These are phyloP conservation scores for Aureobasidium sp. DNA, from an alignment of 2,329 filamentous ascomycete species.

Conservation along the genomic window DNA sequence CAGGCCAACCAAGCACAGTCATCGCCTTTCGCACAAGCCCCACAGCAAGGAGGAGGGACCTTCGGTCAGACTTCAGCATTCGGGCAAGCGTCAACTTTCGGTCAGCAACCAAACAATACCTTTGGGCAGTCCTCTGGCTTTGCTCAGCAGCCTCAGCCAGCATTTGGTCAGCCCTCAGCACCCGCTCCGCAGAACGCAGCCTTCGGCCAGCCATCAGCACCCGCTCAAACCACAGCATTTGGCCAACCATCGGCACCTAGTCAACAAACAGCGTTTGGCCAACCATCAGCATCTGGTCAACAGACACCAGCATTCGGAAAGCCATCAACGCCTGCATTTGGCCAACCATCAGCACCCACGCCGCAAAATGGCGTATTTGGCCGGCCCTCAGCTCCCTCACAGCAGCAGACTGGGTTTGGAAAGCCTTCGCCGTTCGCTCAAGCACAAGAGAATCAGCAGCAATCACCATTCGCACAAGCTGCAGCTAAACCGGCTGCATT, in stretches of 20 bases:
- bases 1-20: conserved; percentile 11
- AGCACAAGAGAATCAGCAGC: conserved; percentile 14
- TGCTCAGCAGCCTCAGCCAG: conserved; percentile 17
- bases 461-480: conserved; percentile 18
- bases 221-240: conserved; percentile 18
- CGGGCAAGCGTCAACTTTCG: conserved; percentile 23
- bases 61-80: not conserved
- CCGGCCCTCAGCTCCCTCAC: conserved; percentile 22
- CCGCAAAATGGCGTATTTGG: conserved; percentile 21
- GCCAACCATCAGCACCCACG: not conserved
- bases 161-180: conserved; percentile 26
- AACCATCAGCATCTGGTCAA: not conserved
- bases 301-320: conserved; percentile 15
- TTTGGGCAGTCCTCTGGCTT: conserved; percentile 22
- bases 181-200: conserved; percentile 15
- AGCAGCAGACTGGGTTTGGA: conserved; percentile 17
- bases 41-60: not conserved
- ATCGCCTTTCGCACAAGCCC: not conserved
- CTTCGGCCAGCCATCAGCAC: conserved; percentile 25
- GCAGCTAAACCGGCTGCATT: conserved; percentile 14
- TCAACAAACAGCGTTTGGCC: conserved; percentile 2
- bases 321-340: conserved; percentile 16
- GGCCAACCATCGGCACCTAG: conserved; percentile 19
- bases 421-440: conserved; percentile 12
- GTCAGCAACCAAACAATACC: conserved; percentile 16